A percentile compares a stretch with the other conserved stretches of the same genome.
Evolutionary conservation across 768 basidiomycete species (phyloP).

Genomic region (Hysterangium stoloniferum): DNA sequence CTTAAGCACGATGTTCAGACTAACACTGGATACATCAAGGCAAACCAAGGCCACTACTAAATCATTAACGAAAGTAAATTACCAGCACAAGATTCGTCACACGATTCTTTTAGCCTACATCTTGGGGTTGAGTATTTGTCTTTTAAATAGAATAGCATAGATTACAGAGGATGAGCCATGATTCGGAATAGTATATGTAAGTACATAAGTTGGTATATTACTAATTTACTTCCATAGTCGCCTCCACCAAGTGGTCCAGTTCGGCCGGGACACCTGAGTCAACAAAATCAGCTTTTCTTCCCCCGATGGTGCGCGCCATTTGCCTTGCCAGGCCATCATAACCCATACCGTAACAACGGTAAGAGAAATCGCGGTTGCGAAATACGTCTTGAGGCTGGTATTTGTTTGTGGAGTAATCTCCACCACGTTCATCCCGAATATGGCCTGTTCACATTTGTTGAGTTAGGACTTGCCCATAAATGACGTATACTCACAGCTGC

Average conservation of each 20-base stretch:
- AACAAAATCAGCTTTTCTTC: not conserved
- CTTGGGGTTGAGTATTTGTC: too few species aligned
- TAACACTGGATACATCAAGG: too few species aligned
- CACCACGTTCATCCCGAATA: constrained; percentile 11
- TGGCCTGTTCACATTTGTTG: not conserved
- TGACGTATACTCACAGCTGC: constrained; percentile 18
- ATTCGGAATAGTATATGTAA: too few species aligned
- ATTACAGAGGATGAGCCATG: too few species aligned
- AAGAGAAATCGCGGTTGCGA: constrained; percentile 9
- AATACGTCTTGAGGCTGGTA: constrained; percentile 6
- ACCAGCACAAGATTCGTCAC: too few species aligned
- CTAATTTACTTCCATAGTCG: too few species aligned
- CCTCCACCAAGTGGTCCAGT: constrained; percentile 26
- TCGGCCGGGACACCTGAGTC: constrained; percentile 1
- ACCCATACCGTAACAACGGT: constrained; percentile 10
- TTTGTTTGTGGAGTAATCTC: constrained; percentile 2
- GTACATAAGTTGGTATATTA: too few species aligned
- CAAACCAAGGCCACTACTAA: too few species aligned
- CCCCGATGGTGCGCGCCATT: not conserved
- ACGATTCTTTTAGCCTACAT: too few species aligned
- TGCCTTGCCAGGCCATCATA: constrained; percentile 7
- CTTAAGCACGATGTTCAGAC: too few species aligned
- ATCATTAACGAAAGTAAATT: too few species aligned
- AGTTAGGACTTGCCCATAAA: constrained; percentile 11
- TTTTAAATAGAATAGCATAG: constrained; percentile 32